phyloP scores from a whole-genome alignment of 495 filamentous ascomycete genomes.

The Trichoderma gamsii region DNA sequence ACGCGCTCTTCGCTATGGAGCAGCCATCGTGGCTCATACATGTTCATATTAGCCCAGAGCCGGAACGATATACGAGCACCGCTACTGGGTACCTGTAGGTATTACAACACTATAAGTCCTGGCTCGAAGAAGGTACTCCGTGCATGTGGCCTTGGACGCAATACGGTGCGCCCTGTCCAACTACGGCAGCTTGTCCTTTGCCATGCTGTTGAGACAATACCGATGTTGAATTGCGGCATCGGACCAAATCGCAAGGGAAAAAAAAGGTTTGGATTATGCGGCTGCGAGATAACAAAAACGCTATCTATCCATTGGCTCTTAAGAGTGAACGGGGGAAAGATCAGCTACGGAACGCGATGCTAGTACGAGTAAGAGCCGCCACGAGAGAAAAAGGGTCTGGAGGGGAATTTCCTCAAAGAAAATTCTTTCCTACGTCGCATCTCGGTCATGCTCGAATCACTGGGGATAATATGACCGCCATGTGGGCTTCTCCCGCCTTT shows the following conservation, averaged over 20 bases:
- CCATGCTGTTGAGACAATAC: neutral
- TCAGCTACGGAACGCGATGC: neutral
- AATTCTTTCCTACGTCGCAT: neutral
- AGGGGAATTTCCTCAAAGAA: neutral
- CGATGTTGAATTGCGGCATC: constrained; percentile 9
- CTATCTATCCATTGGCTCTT: neutral
- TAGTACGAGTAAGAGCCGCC: neutral
- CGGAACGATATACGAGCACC: no score
- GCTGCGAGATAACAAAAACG: neutral
- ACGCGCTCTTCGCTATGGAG: neutral
- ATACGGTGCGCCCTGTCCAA: neutral
- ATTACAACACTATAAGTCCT: neutral
- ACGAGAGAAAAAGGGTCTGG: neutral
- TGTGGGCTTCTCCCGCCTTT: neutral
- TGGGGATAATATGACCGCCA: neutral
- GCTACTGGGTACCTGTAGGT: no score
- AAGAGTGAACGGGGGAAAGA: neutral
- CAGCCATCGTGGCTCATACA: neutral
- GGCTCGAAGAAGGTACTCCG: neutral
- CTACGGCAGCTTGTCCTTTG: neutral
- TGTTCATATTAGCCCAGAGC: no score
- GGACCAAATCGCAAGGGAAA: neutral
- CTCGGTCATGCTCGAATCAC: neutral
- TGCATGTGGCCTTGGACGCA: neutral
- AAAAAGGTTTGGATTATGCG: neutral